Conservation (phyloP, 352 stramenopile genomes). For the Phytopythium kandeliae region DNA sequence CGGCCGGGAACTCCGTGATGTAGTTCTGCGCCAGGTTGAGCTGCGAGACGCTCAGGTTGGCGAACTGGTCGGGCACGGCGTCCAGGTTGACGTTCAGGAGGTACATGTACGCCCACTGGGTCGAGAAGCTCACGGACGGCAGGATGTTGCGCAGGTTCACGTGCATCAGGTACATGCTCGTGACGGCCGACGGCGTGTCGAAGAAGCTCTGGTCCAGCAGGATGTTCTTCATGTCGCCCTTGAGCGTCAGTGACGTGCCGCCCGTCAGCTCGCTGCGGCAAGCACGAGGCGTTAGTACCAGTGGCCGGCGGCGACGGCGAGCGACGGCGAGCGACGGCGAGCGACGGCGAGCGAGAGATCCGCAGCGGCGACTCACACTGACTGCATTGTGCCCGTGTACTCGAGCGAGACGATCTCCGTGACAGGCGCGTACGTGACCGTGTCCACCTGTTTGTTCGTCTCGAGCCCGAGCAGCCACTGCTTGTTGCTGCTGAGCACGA, state of each 20-base stretch:
- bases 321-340: no score
- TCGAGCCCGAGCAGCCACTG: constrained; percentile 31
- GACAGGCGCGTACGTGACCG: constrained; percentile 36
- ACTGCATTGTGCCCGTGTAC: constrained; percentile 21
- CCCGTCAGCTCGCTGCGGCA: constrained; percentile 28
- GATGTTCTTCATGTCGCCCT: constrained; percentile 40
- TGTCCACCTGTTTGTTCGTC: constrained; percentile 14
- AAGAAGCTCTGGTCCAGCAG: constrained; percentile 50
- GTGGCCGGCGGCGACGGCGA: neutral
- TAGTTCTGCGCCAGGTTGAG: constrained; percentile 48
- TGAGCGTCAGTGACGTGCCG: constrained; percentile 17
- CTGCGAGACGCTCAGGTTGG: constrained; percentile 22
- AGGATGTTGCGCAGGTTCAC: constrained; percentile 35
- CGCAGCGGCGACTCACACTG: constrained; percentile 36
- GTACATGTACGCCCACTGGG: constrained; percentile 22
- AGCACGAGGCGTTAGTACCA: neutral
- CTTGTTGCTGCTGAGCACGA: constrained; percentile 24
- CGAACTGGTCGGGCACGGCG: constrained; percentile 25
- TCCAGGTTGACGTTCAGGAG: constrained; percentile 47
- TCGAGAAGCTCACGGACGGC: constrained; percentile 19
- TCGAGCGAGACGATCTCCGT: constrained; percentile 37
- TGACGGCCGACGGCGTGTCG: constrained; percentile 21
- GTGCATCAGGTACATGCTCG: constrained; percentile 31
- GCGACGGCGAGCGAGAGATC: no score
- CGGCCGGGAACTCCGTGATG: constrained; percentile 31